Evolutionary conservation across 805 yeast species (phyloP), one percentile per base, ranked within the genome.

Genomic region (Jamesozyma piceae): DNA sequence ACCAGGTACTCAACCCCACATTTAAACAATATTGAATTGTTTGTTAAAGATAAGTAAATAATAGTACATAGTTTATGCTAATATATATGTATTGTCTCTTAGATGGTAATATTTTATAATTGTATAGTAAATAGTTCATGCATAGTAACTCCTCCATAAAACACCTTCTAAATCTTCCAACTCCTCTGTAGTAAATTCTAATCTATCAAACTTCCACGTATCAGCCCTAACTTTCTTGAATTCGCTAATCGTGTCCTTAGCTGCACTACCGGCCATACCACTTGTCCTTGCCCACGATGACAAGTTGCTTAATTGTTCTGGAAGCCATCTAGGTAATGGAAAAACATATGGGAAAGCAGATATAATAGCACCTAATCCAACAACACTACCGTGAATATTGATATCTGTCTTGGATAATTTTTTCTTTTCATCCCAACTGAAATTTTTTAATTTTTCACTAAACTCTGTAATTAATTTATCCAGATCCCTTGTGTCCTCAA

Each of bases 121-220:
- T n/a, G n/a, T n/a, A n/a, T n/a, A n/a, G n/a, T n/a, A n/a, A n/a
- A n/a, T n/a, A n/a, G n/a, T 21, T 47, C 66, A 87, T 6, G 90
- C 87, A 62, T 87, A 89, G 58, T 92, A 92, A 58, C 95, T 85
- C 60, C 84, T 82, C 85, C 95, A 82, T 24, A 90, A 64, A 3
- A 92, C 96, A 35, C 98, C 98, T 60, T 92, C 97, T 37, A 92
- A 66, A 58, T 87, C 95, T 56, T 87, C 92, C 38, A 88, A 68
- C 61, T 92, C 94, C 4, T 81, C 86, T 38, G 73, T 77, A 9
- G 79, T 77, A 60, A 92, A 92, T n/a, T 75, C 77, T 50, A 71
- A 71, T 48, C 82, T 74, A 58, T 92, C 98, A 46, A 87, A 75
- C 53, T 85, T 95, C 98, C 98, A 92, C 0, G 97, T 87, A 54